Base-by-base conservation (phyloP, 176 grass and related monocot genomes). In the Zea luxurians region DNA sequence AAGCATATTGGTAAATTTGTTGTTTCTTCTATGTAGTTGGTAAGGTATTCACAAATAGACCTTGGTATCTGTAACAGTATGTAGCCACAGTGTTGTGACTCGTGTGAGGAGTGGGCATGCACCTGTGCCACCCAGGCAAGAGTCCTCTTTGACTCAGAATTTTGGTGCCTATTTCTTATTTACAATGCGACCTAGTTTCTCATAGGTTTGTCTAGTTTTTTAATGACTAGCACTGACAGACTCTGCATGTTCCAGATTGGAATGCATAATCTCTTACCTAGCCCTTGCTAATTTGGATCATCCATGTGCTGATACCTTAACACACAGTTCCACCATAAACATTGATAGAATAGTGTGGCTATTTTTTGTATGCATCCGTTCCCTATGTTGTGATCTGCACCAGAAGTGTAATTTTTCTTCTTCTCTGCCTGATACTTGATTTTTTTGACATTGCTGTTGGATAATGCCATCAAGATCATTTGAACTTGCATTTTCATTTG, bases 401-500 rank as follows among this genome's bases (percentile, higher is more conserved):
- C 9, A 16, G 27, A 77, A 55, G 3, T 12, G 53, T 17, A 17
- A 12, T 6, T 13, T 21, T 52, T 68, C 34, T 8, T 78, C 7
- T 83, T 18, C 17, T 68, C 13, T 44, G 10, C 27, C 18, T 27
- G 17, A 74, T 64, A 71, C 13, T 44, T 43, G 20, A 42, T 71
- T 37, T 9, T 6, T 6, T 70, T 5, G 61, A 62, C 34, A 46
- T 66, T 37, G 10, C 71, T 77, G 6, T 64, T 73, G 44, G 34
- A 57, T 59, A 45, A 59, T 80, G 49, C 49, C 16, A 73, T 20
- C 40, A 63, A 66, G 34, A 67, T 50, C 53, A 52, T 67, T 48
- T 16, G 48, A 88, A 48, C 49, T 43, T 62, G 41, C 27, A 55
- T 48, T 21, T 65, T 71, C 65, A 75, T 61, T 44, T 73, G 15